These are phyloP conservation scores for Cryoendolithus antarcticus DNA, from an alignment of 2,329 filamentous ascomycete genomes.

Conservation along the genomic window DNA sequence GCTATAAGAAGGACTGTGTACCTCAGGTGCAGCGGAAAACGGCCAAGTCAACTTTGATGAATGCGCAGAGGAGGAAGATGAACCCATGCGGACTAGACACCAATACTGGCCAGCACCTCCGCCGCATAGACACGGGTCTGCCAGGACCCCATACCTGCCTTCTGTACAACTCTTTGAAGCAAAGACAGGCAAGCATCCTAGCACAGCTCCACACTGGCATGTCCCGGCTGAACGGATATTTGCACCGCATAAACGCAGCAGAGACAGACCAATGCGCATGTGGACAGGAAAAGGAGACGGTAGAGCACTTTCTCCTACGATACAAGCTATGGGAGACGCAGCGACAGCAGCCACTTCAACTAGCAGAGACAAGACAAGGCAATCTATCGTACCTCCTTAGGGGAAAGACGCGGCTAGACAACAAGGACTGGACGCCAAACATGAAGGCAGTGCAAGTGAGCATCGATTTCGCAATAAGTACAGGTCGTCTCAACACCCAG, in stretches of 20 bases:
- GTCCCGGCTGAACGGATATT: constrained; percentile 1
- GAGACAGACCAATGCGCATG: constrained; percentile 1
- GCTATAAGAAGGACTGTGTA: constrained; percentile 1
- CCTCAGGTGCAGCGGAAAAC: too few species aligned
- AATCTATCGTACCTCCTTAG: not conserved
- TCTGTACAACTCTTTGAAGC: constrained; percentile 1
- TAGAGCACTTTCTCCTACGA: constrained; percentile 1
- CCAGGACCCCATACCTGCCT: not conserved
- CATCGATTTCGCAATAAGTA: not conserved
- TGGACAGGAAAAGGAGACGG: constrained; percentile 1
- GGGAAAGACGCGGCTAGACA: constrained; percentile 1
- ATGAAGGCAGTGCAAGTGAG: constrained; percentile 2
- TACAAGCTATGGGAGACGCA: not conserved
- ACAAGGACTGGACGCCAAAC: constrained; percentile 1
- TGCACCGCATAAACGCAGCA: constrained; percentile 2
- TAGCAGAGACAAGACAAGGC: not conserved
- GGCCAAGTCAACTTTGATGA: not conserved
- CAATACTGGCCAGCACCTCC: not conserved
- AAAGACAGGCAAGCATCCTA: not conserved
- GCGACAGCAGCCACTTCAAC: not conserved
- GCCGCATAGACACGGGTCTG: constrained; percentile 1
- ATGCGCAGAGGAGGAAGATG: not conserved
- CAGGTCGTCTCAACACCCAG: too few species aligned
- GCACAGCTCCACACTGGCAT: constrained; percentile 1
- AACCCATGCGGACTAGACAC: not conserved